Base-by-base conservation (phyloP, 2,329 filamentous ascomycete species). In the Fusarium anguioides region DNA sequence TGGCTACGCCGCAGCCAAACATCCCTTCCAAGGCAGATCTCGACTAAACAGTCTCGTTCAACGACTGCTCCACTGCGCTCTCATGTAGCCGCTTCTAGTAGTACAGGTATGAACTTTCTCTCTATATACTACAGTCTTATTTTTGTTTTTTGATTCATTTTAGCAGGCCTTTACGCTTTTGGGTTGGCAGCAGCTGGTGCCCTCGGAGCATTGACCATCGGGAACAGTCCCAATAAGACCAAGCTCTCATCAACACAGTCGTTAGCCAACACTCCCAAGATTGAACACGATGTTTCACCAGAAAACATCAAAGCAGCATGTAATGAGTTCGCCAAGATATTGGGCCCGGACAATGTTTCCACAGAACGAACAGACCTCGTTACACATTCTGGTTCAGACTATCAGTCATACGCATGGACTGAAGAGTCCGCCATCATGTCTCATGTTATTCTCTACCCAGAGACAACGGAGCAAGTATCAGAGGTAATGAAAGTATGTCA, bases 401-500 rank as follows among this genome's bases (percentile, higher is more conserved):
- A 66, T 17, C 64, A 67, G 7, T 67, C 63, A 15, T 67, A 63
- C 15, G 37, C 51, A 4, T 59, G 64, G 64, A 35, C 57, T 4
- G 40, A 66, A 2, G 47, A 66, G 4, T 35, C 39, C 0, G 57
- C 64, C 1, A 33, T 49, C 0, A 45, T 65, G 3, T 57, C 49
- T 0, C 47, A 66, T 17, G 63, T 67, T 0, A 51, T 95, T 12
- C 83, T 94, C 15, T 92, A 89, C 69, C 92, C 92, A 0, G 82
- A 79, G 5, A 87, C 83, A 23, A 95, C 92, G 2, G 87, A 91
- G 62, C 88, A 95, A 56, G 91, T 94, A 9, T 90, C 88, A 29
- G 80, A 83, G 37, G 87, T 94, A 58, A 93, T 93, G 88, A 92
- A 91, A 76, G 79, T 94, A 42, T 94, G 91, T 76, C 88, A 14